Conservation (phyloP, 164 flowering plant species). For the Vitis cinerea region DNA sequence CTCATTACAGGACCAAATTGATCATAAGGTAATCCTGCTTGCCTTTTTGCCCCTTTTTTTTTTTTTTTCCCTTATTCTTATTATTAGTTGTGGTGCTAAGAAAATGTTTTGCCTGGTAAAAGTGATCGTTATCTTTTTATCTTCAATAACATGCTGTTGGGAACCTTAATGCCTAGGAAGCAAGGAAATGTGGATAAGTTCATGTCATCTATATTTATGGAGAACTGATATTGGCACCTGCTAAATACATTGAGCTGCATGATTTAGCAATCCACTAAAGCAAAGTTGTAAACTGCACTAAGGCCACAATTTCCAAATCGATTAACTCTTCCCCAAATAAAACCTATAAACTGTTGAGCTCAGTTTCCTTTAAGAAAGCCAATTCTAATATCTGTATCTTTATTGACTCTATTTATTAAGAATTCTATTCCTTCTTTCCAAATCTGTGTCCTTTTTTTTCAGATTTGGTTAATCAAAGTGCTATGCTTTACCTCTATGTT, state of each 20-base stretch:
- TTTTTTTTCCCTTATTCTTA: too few species aligned
- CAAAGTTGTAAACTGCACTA: too few species aligned
- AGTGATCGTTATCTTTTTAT: not conserved
- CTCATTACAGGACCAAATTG: constrained; percentile 82
- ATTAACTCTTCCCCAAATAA: not conserved
- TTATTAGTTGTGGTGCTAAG: too few species aligned
- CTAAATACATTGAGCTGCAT: not conserved
- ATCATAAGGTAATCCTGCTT: constrained; percentile 67
- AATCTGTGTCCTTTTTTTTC: too few species aligned
- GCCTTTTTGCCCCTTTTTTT: not conserved
- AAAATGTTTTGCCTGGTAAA: not conserved
- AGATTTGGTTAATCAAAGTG: not conserved
- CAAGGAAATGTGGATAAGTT: not conserved
- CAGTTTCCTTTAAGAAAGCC: not conserved
- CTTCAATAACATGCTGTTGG: not conserved
- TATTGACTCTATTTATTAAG: too few species aligned
- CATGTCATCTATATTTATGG: not conserved
- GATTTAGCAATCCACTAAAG: not conserved
- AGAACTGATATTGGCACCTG: not conserved
- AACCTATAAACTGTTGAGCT: not conserved
- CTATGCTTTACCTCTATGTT: not conserved
- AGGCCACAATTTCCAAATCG: too few species aligned
- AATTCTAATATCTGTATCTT: not conserved
- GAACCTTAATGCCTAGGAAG: not conserved
- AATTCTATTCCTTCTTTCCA: not conserved